Base-by-base conservation (phyloP, 192 early-diverging fungal species). In the Entomortierella parvispora region DNA sequence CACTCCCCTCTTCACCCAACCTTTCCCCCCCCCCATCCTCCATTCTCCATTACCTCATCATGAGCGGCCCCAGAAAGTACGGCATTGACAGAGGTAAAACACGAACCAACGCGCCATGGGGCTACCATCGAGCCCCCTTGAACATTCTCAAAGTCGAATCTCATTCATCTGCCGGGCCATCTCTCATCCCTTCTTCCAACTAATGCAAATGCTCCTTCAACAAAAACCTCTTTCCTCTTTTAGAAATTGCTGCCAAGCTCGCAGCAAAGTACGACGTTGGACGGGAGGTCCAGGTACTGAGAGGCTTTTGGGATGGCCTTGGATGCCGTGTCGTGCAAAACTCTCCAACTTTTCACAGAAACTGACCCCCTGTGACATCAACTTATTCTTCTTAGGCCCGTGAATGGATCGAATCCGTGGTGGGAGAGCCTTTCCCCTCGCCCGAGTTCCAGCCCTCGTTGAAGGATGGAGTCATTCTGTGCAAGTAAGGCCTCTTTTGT, bases 391-490 rank as follows among this genome's bases (percentile, higher is more conserved):
- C 22, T n/a, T 64, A 81, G 89, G 93, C 92, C 8, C 82, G 86
- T 25, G 75, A 87, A 50, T 94, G 91, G 91, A 85, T 95, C 43
- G 93, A 91, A 58, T 60, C 61, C 22, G 77, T 89, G 1, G 54
- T 88, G 22, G 86, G 86, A 2, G 87, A 90, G 63, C 56, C 81
- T 32, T 82, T 92, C 44, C 81, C 85, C 12, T 31, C 14, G 18
- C 81, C 76, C 9, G 80, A 81, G 26, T 90, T 93, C 61, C 86
- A 92, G n/a, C 83, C 88, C 31, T 83, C 83, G 15, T 79, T 95
- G 34, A 93, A 93, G 70, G 90, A 93, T 58, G 93, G 93, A 18
- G 87, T 88, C 17, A 69, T 93, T 25, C 81, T 95, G 17, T 89
- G 88, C 90, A 92, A 90, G 92, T 92, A 81, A 58, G 85, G 52